Percentiles rank a stretch among this genome's conserved stretches.
Evolutionary conservation across 208 protist genomes (phyloP).

Genomic region (Naegleria gruberi): DNA sequence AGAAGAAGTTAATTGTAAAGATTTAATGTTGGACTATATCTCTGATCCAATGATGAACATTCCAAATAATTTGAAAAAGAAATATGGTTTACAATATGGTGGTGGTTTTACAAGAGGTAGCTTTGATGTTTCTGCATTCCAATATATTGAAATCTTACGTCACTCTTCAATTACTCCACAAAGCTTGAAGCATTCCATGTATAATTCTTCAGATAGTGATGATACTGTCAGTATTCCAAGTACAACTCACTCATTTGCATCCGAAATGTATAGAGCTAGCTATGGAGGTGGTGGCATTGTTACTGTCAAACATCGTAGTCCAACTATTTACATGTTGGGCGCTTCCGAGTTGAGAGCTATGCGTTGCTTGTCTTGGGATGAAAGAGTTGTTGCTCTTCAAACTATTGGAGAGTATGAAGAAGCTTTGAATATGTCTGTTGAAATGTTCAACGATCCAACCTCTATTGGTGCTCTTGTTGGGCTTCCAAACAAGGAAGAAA

Average conservation of each 20-base stretch:
- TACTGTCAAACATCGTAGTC: neutral
- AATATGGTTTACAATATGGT: neutral
- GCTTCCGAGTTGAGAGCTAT: neutral
- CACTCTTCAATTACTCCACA: neutral
- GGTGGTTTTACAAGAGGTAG: neutral
- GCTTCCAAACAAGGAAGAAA: neutral
- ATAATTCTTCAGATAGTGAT: neutral
- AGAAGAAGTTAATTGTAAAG: neutral
- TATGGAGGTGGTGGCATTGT: neutral
- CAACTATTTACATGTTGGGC: neutral
- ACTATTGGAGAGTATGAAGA: conserved; percentile 3
- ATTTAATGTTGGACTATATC: neutral
- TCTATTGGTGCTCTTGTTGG: neutral
- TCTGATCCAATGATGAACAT: neutral
- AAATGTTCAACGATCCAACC: neutral
- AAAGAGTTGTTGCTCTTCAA: neutral
- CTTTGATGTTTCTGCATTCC: neutral
- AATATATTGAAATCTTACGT: neutral
- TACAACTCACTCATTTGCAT: neutral
- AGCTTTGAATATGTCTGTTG: conserved; percentile 1
- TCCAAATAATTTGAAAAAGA: neutral
- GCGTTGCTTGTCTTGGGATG: neutral
- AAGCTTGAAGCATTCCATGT: neutral
- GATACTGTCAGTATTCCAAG: neutral
- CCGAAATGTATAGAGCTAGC: neutral